Evolutionary conservation across 768 basidiomycete species (phyloP).

Genomic region (Rhodotorula kratochvilovae): DNA sequence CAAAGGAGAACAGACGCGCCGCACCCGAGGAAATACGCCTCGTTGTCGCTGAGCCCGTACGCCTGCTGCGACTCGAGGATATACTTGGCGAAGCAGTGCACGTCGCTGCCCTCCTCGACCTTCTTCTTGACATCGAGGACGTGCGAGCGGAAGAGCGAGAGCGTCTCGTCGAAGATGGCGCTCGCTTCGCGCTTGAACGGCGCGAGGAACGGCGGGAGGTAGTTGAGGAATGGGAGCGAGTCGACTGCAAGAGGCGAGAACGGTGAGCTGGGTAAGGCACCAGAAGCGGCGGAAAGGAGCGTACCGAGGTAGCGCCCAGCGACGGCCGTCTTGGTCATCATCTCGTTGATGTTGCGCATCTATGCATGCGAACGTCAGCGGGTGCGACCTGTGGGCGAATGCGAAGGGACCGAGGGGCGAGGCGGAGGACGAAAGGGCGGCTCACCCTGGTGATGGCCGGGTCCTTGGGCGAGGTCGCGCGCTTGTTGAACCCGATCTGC

Average conservation of each 20-base stretch:
- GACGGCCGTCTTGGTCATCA: constrained; percentile 41
- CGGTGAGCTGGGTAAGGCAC: background rate
- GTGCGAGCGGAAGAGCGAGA: constrained; percentile 36
- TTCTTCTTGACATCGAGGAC: constrained; percentile 30
- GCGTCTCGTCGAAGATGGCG: constrained; percentile 31
- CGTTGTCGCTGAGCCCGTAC: constrained; percentile 36
- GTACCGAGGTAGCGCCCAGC: constrained; percentile 38
- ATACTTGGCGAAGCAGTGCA: constrained; percentile 35
- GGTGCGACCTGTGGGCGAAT: background rate
- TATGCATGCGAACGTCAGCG: too few relatives aligned
- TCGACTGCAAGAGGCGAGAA: constrained; percentile 18
- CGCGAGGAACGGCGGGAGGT: constrained; percentile 35
- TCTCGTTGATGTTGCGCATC: constrained; percentile 35
- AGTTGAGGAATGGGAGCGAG: constrained; percentile 40
- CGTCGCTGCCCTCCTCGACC: constrained; percentile 18
- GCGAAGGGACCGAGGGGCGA: background rate
- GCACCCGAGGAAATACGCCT: constrained; percentile 42
- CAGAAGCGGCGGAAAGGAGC: background rate
- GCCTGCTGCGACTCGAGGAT: constrained; percentile 33
- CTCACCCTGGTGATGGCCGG: constrained; percentile 35
- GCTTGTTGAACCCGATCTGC: constrained; percentile 41
- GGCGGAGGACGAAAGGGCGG: background rate
- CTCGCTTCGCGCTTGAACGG: constrained; percentile 40
- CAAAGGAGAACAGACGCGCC: background rate
- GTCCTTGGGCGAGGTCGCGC: constrained; percentile 32